A percentile compares a stretch with the other conserved stretches of the same genome.
These are phyloP conservation scores for Fusarium decemcellulare DNA, from an alignment of 2,329 filamentous ascomycete genomes.

Conservation along the genomic window DNA sequence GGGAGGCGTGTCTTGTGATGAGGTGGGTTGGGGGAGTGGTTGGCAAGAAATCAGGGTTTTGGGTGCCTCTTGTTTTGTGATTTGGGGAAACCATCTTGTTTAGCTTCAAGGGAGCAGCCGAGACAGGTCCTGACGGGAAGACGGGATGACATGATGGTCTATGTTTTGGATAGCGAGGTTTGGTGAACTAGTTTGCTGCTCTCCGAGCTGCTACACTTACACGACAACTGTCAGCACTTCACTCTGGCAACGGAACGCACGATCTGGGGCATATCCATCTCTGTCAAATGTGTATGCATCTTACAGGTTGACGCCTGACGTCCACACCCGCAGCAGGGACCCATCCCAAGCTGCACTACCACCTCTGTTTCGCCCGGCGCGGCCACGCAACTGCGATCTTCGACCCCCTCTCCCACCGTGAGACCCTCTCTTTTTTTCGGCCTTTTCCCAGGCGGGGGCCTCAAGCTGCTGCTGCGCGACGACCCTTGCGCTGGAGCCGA, in stretches of 20 bases:
- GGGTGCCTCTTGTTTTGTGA: slow-evolving; percentile 1
- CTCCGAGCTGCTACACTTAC: not conserved
- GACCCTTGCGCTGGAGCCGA: too few relatives aligned
- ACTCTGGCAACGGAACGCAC: too few relatives aligned
- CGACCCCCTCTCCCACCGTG: not conserved
- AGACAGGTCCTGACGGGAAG: slow-evolving; percentile 14
- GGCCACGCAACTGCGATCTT: slow-evolving; percentile 27
- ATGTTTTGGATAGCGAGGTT: not conserved
- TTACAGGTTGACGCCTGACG: too few relatives aligned
- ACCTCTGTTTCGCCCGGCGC: slow-evolving; percentile 30
- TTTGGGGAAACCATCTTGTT: too few relatives aligned
- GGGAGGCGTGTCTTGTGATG: slow-evolving; percentile 20
- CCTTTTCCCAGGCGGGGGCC: not conserved
- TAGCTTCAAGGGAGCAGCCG: slow-evolving; percentile 25
- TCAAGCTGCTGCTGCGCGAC: too few relatives aligned
- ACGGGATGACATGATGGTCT: not conserved
- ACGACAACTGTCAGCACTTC: not conserved
- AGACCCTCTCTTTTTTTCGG: slow-evolving; percentile 2
- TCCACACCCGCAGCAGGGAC: slow-evolving; percentile 35
- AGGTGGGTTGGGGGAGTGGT: slow-evolving; percentile 44
- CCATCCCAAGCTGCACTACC: slow-evolving; percentile 34
- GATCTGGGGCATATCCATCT: too few relatives aligned
- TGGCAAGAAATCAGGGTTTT: slow-evolving; percentile 19
- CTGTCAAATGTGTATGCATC: too few relatives aligned
- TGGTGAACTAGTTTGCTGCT: too few relatives aligned